Evolutionary conservation across 352 stramenopile genomes (phyloP), one percentile per base, ranked within the genome.

Genomic region (Pythium insidiosum): DNA sequence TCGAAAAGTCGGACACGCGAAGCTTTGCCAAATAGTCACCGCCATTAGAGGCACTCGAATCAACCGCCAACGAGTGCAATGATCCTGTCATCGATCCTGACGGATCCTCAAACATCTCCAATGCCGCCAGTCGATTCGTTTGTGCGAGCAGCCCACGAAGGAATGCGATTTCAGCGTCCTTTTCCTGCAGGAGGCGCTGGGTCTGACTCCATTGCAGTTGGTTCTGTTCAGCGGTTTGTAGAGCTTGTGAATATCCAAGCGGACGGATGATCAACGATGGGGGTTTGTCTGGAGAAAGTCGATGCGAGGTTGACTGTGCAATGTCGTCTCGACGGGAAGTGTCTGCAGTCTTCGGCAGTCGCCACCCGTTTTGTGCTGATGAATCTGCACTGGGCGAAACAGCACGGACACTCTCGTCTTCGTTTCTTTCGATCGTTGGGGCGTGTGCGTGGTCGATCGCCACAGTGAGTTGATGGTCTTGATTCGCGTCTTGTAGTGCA

Each of bases 161-260:
- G 20, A 50, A 56, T 6, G 56, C 61, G 13, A 88, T 88, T 46
- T 88, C 73, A 0, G 68, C 66, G 36, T 86, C 66, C 33, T 86
- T 82, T 42, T 84, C 73, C 35, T 84, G 57, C 4, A 88, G 33
- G 6, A 82, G 49, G 9, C 69, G 73, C 45, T 88, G 69, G n/a
- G 73, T 62, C 20, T 73, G 60, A 5, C 63, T 51, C 30, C 81
- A 23, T 33, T 82, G 63, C 18, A 81, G 68, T 33, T 85, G 69
- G 25, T 80, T 68, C 45, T 84, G 75, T 43, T 85, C 75, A 2
- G 72, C 75, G 24, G 73, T 42, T 46, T 84, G 69, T 11, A 88
- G 58, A 2, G 72, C 75, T 11, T 88, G 72, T n/a, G 66, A 61
- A 38, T 88, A 88, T 16, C 69, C 72, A 46, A 88, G 82, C 18